These are phyloP conservation scores for Podila epicladia DNA, from an alignment of 192 early-diverging fungal genomes.

Conservation along the genomic window DNA sequence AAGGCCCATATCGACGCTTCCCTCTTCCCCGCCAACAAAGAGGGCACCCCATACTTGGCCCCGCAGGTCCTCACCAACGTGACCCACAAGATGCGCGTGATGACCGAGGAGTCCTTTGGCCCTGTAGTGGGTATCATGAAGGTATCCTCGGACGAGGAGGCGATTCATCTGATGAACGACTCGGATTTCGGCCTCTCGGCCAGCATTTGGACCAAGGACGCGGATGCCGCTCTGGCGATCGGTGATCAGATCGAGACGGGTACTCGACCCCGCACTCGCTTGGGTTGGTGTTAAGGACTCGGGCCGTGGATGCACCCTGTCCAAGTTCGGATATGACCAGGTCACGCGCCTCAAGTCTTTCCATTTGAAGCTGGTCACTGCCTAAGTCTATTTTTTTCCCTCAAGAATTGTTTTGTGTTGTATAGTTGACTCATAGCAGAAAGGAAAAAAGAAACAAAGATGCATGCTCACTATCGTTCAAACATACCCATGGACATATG, in stretches of 20 bases:
- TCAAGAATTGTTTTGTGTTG: not conserved
- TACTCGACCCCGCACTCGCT: conserved; percentile 84
- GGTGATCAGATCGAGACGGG: conserved; percentile 76
- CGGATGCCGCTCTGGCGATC: conserved; percentile 66
- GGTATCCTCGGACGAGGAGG: conserved; percentile 78
- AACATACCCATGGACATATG: too few species aligned
- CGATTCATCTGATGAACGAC: conserved; percentile 84
- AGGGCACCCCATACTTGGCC: conserved; percentile 72
- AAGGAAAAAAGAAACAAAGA: not conserved
- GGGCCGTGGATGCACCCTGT: conserved; percentile 76
- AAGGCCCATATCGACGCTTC: conserved; percentile 66
- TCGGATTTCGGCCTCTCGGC: conserved; percentile 82
- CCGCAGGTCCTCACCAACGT: conserved; percentile 84
- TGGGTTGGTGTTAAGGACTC: conserved; percentile 84
- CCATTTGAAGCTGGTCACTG: conserved; percentile 61
- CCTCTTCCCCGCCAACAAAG: conserved; percentile 67
- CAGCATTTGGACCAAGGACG: conserved; percentile 80
- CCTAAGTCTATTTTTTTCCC: conserved; percentile 7
- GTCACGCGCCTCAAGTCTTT: conserved; percentile 76
- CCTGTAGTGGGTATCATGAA: conserved; percentile 83
- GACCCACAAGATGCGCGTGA: conserved; percentile 76
- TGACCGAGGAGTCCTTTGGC: conserved; percentile 89
- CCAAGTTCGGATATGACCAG: conserved; percentile 76
- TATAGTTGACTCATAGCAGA: not conserved
- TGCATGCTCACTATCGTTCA: too few species aligned